Base-by-base conservation (phyloP, 768 basidiomycete genomes). In the Neoboletus magnificus region DNA sequence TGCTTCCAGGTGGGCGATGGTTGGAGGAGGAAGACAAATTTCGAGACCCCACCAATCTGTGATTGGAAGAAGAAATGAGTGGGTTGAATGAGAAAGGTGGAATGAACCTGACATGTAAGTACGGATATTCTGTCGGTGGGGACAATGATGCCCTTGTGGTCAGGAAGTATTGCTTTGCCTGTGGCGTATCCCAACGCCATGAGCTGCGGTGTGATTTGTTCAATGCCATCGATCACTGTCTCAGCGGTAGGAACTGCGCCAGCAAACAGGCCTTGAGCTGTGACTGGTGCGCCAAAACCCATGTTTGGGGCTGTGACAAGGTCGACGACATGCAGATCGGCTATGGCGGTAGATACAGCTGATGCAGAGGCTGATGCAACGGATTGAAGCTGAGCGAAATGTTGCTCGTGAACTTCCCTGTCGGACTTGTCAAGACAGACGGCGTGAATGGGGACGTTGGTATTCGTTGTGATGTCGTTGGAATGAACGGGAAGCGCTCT, bases 41-140 rank as follows among this genome's bases (percentile, higher is more conserved):
- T 95, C 92, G 13, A 91, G 74, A 15, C 92, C 92, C 92, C 92
- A 95, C 92, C 92, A 93, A 70, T 93, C 91, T 93, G 58, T 20
- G 16, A 27, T 52, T 32, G 0, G 30, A 55, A 42, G 41, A 46
- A 37, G 35, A 20, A 2, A 50, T 68, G 54, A 62, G 57, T 22
- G 42, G 0, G 32, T 43, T 32, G 7, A 57, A 30, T 3, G 35
- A 8, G 27, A 25, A 42, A 22, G 1, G 52, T 51, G 37, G 40
- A 44, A 41, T 44, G n/a, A 32, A 9, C 71, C 87, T 67, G 67
- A 91, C 90, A 93, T 15, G 90, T 91, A 27, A 93, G 72, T 23
- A 87, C 79, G 12, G 87, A 90, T 68, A 93, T 81, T 46, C 91
- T 77, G 66, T 93, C 91, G 0, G 76, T 80, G 1, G 91, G 91